phyloP scores from a whole-genome alignment of 1,139 yeast species.

The Saccharomyces hybrid region DNA sequence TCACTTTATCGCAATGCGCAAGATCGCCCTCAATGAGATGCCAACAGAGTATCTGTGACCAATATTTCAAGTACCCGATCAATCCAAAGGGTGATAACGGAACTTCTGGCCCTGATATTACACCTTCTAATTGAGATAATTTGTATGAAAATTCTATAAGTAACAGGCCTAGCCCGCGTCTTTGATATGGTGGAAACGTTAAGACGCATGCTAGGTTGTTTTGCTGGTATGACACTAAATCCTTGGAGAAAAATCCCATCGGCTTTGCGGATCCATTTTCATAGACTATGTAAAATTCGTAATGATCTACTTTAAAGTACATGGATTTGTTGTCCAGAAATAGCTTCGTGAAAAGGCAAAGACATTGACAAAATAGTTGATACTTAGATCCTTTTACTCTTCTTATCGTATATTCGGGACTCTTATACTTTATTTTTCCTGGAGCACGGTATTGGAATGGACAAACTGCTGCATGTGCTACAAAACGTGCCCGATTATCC shows the following conservation, averaged over 20 bases:
- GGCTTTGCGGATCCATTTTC: constrained; percentile 42
- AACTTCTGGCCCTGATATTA: constrained; percentile 80
- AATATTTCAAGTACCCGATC: constrained; percentile 63
- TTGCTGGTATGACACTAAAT: constrained; percentile 71
- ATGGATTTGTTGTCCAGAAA: constrained; percentile 90
- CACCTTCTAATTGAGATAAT: constrained; percentile 50
- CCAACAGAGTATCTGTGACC: constrained; percentile 53
- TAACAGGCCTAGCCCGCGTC: constrained; percentile 67
- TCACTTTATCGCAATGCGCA: constrained; percentile 30
- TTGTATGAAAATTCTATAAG: constrained; percentile 79
- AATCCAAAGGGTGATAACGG: constrained; percentile 83
- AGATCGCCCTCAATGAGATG: constrained; percentile 37
- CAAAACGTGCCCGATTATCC: constrained; percentile 35
- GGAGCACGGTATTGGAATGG: constrained; percentile 39
- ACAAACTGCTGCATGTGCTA: constrained; percentile 45
- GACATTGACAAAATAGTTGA: constrained; percentile 67
- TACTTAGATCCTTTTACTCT: constrained; percentile 59
- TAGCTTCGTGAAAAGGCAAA: constrained; percentile 78
- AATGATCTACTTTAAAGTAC: constrained; percentile 68
- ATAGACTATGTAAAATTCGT: constrained; percentile 71
- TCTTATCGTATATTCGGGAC: constrained; percentile 50
- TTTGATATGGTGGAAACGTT: constrained; percentile 87
- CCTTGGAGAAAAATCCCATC: constrained; percentile 91
- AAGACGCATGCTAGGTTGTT: constrained; percentile 88
- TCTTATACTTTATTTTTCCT: constrained; percentile 65